phyloP scores from a whole-genome alignment of 345 rosid genomes.

The Mallotus nudiflorus region DNA sequence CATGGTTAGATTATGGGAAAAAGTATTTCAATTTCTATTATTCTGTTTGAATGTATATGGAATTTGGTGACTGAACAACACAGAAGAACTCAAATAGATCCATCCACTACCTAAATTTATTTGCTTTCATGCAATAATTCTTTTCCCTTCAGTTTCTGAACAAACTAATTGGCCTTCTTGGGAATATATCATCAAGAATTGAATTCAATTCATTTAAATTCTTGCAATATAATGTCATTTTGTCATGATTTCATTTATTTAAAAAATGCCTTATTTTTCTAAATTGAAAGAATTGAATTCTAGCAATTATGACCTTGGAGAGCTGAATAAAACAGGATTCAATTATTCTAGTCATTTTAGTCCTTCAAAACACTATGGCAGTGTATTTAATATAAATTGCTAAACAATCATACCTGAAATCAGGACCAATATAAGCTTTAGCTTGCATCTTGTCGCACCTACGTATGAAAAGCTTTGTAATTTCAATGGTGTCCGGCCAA shows the following conservation, averaged over 20 bases:
- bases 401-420: constrained; percentile 54
- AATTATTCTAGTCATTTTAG: too few species aligned
- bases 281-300: too few species aligned
- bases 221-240: too few species aligned
- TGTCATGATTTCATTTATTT: too few species aligned
- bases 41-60: neutral
- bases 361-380: too few species aligned
- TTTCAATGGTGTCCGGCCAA: constrained; percentile 73
- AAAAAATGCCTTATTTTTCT: too few species aligned
- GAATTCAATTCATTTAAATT: too few species aligned
- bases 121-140: constrained; percentile 4
- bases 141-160: constrained; percentile 8
- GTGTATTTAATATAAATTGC: constrained; percentile 6
- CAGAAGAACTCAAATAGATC: too few species aligned
- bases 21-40: neutral
- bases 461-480: constrained; percentile 55
- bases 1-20: neutral
- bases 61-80: neutral
- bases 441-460: constrained; percentile 25
- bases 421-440: constrained; percentile 62
- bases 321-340: too few species aligned
- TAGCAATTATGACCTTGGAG: too few species aligned
- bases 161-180: too few species aligned
- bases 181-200: too few species aligned
- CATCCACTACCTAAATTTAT: neutral